phyloP scores from a whole-genome alignment of 352 stramenopile genomes.

The Phytophthora ohioensis region DNA sequence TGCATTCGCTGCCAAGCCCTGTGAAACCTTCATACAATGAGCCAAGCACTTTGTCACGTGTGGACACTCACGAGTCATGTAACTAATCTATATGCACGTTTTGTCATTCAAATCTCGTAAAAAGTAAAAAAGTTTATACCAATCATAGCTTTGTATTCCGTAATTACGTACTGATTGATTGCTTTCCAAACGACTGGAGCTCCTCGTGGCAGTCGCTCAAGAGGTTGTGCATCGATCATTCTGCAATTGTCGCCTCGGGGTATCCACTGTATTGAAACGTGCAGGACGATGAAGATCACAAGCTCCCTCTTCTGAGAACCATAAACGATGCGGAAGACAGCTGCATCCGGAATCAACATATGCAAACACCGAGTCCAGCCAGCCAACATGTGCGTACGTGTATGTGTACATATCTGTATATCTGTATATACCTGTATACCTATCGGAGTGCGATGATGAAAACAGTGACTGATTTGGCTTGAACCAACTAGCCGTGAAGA shows the following conservation, averaged over 20 bases:
- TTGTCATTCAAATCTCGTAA: background rate
- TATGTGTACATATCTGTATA: slow-evolving; percentile 35
- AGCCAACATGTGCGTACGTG: slow-evolving; percentile 23
- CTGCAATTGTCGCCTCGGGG: slow-evolving; percentile 26
- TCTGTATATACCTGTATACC: slow-evolving; percentile 16
- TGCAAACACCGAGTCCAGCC: slow-evolving; percentile 83
- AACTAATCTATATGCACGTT: background rate
- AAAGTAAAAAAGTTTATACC: slow-evolving; percentile 9
- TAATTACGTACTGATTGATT: slow-evolving; percentile 7
- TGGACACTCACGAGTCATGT: too few relatives aligned
- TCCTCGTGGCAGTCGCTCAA: background rate
- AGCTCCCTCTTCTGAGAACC: slow-evolving; percentile 91
- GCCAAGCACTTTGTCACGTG: too few relatives aligned
- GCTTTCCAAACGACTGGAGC: slow-evolving; percentile 33
- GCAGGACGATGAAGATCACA: slow-evolving; percentile 78
- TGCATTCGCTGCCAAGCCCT: background rate
- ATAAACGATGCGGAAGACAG: slow-evolving; percentile 76
- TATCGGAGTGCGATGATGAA: slow-evolving; percentile 86
- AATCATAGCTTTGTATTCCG: background rate
- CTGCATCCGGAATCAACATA: slow-evolving; percentile 93
- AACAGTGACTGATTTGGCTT: slow-evolving; percentile 85
- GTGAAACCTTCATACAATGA: too few relatives aligned
- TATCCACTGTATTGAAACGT: slow-evolving; percentile 15
- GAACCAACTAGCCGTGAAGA: slow-evolving; percentile 93
- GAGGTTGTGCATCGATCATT: slow-evolving; percentile 20